phyloP scores from a whole-genome alignment of 768 basidiomycete genomes.

The Calocybe indica region DNA sequence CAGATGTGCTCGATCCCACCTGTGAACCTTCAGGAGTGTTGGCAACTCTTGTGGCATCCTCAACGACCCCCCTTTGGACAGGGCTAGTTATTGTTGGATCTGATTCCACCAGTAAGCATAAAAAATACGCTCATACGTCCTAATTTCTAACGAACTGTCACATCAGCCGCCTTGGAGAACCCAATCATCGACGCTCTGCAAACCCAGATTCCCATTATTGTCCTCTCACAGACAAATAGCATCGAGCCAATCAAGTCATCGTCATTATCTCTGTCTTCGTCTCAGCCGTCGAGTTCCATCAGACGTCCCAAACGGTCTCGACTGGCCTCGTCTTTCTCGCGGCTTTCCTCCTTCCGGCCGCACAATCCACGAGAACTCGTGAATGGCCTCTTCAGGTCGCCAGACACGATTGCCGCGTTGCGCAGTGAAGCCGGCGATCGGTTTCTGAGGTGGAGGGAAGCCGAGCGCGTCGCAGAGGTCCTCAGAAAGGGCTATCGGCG shows the following conservation, averaged over 20 bases:
- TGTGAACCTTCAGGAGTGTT: slow-evolving; percentile 45
- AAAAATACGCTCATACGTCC: too few relatives aligned
- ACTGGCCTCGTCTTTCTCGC: slow-evolving; percentile 15
- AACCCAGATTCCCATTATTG: slow-evolving; percentile 51
- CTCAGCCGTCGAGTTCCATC: slow-evolving; percentile 8
- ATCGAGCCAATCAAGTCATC: slow-evolving; percentile 4
- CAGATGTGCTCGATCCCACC: slow-evolving; percentile 47
- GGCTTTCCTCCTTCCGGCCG: slow-evolving; percentile 54
- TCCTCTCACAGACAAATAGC: slow-evolving; percentile 30
- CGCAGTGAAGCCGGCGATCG: slow-evolving; percentile 63
- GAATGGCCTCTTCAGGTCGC: slow-evolving; percentile 56
- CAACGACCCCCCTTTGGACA: slow-evolving; percentile 53
- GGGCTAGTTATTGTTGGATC: slow-evolving; percentile 26
- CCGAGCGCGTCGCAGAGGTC: slow-evolving; percentile 48
- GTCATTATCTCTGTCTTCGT: slow-evolving; percentile 2
- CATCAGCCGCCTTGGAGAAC: slow-evolving; percentile 6
- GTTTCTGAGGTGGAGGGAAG: slow-evolving; percentile 68
- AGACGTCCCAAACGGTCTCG: not conserved
- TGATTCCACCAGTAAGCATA: too few relatives aligned
- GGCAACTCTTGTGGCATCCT: slow-evolving; percentile 50
- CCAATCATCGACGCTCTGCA: slow-evolving; percentile 43
- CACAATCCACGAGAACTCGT: slow-evolving; percentile 45
- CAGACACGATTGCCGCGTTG: slow-evolving; percentile 50
- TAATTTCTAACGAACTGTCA: too few relatives aligned
- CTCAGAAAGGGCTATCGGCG: slow-evolving; percentile 13